Percentiles rank a stretch among this genome's conserved stretches.
phyloP scores from a whole-genome alignment of 2,329 filamentous ascomycete species.

The Celoporthe dispersa region DNA sequence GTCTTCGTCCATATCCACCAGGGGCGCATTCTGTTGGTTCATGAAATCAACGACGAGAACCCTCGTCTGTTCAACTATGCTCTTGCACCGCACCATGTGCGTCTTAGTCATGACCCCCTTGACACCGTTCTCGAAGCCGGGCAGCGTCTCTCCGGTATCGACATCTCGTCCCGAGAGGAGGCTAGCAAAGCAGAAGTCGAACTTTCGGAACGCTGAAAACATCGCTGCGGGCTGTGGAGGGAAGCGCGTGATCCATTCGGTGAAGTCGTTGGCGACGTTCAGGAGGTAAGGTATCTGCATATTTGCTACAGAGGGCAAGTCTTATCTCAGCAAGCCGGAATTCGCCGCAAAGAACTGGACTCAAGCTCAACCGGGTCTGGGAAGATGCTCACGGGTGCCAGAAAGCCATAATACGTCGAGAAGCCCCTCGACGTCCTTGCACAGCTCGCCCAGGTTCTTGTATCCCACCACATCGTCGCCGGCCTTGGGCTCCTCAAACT shows the following conservation, averaged over 20 bases:
- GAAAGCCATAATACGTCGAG: slow-evolving; percentile 85
- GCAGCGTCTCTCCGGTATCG: slow-evolving; percentile 66
- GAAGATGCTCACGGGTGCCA: slow-evolving; percentile 71
- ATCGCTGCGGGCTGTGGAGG: slow-evolving; percentile 68
- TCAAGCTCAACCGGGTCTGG: no score
- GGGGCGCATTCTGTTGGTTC: slow-evolving; percentile 54
- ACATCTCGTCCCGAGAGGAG: slow-evolving; percentile 71
- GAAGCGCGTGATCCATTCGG: slow-evolving; percentile 74
- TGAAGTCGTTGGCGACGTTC: slow-evolving; percentile 73
- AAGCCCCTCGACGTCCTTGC: slow-evolving; percentile 72
- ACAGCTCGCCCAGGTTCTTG: slow-evolving; percentile 69
- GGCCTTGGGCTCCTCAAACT: slow-evolving; percentile 52
- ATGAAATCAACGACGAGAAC: slow-evolving; percentile 72
- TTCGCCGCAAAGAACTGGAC: not conserved
- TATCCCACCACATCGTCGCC: slow-evolving; percentile 57
- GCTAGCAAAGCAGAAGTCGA: slow-evolving; percentile 83
- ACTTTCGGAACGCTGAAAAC: slow-evolving; percentile 73
- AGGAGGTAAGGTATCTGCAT: slow-evolving; percentile 86
- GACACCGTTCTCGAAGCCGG: slow-evolving; percentile 69
- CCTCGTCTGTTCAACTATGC: slow-evolving; percentile 77
- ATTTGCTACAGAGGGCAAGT: slow-evolving; percentile 57
- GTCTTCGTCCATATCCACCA: slow-evolving; percentile 43
- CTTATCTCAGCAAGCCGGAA: not conserved
- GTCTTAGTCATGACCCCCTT: slow-evolving; percentile 72
- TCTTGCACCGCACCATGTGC: slow-evolving; percentile 86